Conservation (phyloP, 1,284 basidiomycete species). For the Boletus mariae region DNA sequence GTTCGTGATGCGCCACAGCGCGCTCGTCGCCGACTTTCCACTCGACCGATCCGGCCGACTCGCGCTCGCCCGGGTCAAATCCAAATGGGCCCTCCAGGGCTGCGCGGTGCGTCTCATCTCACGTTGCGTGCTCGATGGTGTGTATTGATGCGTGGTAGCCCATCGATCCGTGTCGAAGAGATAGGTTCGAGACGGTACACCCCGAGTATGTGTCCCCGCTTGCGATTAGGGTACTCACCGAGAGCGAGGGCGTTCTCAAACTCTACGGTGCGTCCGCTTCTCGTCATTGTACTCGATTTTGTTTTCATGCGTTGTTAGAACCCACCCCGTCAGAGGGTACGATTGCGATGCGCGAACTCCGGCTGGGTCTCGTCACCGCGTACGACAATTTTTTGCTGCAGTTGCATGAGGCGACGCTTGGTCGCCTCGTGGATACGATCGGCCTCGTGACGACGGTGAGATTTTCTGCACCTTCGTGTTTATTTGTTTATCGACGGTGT, state of each 20-base stretch:
- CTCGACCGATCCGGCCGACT: constrained; percentile 23
- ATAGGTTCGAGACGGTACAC: constrained; percentile 18
- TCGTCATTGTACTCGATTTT: too few species aligned
- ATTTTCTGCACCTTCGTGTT: too few species aligned
- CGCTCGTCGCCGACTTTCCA: constrained; percentile 26
- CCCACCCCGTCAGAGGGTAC: constrained; percentile 28
- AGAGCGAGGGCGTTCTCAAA: constrained; percentile 27
- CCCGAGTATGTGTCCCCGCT: constrained; percentile 27
- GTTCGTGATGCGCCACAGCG: constrained; percentile 16
- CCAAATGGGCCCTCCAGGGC: constrained; percentile 22
- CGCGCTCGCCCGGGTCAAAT: constrained; percentile 13
- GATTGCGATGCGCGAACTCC: constrained; percentile 20
- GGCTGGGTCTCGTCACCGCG: constrained; percentile 22
- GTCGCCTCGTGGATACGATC: constrained; percentile 22
- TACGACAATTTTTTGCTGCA: constrained; percentile 12
- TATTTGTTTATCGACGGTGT: not conserved
- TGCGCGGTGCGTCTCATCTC: constrained; percentile 21
- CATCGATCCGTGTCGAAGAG: constrained; percentile 26
- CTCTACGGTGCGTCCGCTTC: constrained; percentile 24
- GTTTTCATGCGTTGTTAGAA: constrained; percentile 10
- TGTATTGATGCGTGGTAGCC: constrained; percentile 10
- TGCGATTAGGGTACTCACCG: constrained; percentile 28
- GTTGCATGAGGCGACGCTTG: constrained; percentile 25
- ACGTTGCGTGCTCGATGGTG: not conserved
- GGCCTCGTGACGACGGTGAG: constrained; percentile 20